Conservation (phyloP, 1,284 basidiomycete species). For the Taiwanofungus camphoratus region DNA sequence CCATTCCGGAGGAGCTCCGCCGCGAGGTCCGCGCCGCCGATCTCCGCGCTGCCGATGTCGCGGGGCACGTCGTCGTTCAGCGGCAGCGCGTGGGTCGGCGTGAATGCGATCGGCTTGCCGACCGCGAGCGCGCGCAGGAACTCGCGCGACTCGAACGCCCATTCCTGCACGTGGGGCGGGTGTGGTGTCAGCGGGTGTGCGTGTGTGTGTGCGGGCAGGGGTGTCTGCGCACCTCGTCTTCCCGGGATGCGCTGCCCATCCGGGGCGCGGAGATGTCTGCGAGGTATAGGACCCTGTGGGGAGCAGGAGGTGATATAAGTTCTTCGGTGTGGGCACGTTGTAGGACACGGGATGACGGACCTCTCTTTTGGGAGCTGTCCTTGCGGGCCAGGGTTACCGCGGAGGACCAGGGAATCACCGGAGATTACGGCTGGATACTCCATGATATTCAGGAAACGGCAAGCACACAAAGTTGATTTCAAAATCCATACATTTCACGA, state of each 20-base stretch:
- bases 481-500: constrained; percentile 59
- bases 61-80: constrained; percentile 64
- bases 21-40: constrained; percentile 68
- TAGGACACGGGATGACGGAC: constrained; percentile 35
- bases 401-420: constrained; percentile 82
- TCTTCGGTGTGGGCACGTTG: constrained; percentile 8
- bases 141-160: constrained; percentile 92
- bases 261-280: constrained; percentile 81
- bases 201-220: constrained; percentile 5
- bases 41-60: constrained; percentile 72
- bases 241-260: constrained; percentile 72
- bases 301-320: constrained; percentile 1
- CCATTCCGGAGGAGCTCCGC: constrained; percentile 79
- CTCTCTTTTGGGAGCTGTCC: constrained; percentile 86
- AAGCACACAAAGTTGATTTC: constrained; percentile 9
- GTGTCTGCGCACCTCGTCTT: constrained; percentile 69
- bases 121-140: constrained; percentile 82
- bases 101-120: constrained; percentile 84
- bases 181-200: background rate
- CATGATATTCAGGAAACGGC: constrained; percentile 22
- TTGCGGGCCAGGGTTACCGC: constrained; percentile 70
- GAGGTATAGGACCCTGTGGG: constrained; percentile 75
- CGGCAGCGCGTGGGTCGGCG: constrained; percentile 69
- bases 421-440: constrained; percentile 71
- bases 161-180: constrained; percentile 47